Evolutionary conservation across 768 basidiomycete species (phyloP), one percentile per base, ranked within the genome.

Genomic region (Wakefieldia striispora): DNA sequence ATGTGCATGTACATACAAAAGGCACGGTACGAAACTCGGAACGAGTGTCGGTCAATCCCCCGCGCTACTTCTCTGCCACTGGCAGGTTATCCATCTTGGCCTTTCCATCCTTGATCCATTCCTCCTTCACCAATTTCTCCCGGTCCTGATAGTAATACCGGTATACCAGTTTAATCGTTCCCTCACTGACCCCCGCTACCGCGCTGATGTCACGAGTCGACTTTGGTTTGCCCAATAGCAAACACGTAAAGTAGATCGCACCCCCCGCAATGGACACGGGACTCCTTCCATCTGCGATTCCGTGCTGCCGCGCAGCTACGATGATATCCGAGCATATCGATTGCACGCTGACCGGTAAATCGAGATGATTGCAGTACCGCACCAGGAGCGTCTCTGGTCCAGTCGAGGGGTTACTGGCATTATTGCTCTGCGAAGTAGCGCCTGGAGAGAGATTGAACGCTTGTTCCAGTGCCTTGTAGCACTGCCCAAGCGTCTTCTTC

Each of bases 231-330:
- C 86, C 91, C 60, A 95, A 75, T 37, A 97, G 64, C 56, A 86
- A 78, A 62, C 89, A 90, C 26, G 91, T 90, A 71, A 98, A 97
- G 73, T 88, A 93, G 51, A 99, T 93, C 17, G 92, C 91, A 35
- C 91, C 93, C 36, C 92, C 91, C n/a, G 95, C 97, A 57, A 99
- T 94, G n/a, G 97, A 97, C 44, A 97, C 90, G 1, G 95, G 95
- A 60, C 86, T 91, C 53, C 97, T 78, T 21, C 97, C 97, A 63
- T 94, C 93, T 29, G 94, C 93, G 53, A 95, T 87, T 37, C 91
- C 91, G 56, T 88, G 79, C 54, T 88, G 79, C 45, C 91, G 81
- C 13, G 90, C 89, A 26, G 82, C 81, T 48, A 86, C 67, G 54
- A 93, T 91, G 65, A 94, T 86, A 54, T 93, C 88, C 17, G 81